phyloP scores from a whole-genome alignment of 441 rosid genomes.

The Pelargonium exstipulatum region DNA sequence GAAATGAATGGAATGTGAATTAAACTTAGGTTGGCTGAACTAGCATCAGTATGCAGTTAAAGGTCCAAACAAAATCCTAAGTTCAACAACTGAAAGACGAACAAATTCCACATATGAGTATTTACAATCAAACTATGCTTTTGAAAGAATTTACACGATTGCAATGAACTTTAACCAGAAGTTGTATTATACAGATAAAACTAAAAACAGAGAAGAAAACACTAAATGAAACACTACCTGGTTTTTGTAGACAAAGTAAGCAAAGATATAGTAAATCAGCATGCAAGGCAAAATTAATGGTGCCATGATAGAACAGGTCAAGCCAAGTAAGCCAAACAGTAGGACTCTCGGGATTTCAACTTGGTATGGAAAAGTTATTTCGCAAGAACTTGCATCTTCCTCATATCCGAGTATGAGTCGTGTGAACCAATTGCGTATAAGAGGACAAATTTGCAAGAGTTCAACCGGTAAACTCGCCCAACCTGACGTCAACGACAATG shows the following conservation, averaged over 20 bases:
- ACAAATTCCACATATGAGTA: not conserved
- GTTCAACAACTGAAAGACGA: not conserved
- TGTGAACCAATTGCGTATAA: slow-evolving; percentile 44
- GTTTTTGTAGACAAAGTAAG: slow-evolving; percentile 71
- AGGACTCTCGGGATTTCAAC: slow-evolving; percentile 80
- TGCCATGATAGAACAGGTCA: slow-evolving; percentile 75
- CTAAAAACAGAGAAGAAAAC: slow-evolving; percentile 1
- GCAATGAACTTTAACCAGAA: not conserved
- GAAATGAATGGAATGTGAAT: not conserved
- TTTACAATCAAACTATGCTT: not conserved
- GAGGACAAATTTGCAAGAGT: slow-evolving; percentile 61
- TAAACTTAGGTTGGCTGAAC: not conserved
- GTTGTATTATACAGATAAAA: slow-evolving; percentile 15
- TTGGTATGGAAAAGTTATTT: slow-evolving; percentile 74
- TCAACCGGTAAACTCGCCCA: slow-evolving; percentile 89
- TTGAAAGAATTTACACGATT: not conserved
- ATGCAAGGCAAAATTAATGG: slow-evolving; percentile 78
- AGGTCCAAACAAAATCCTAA: not conserved
- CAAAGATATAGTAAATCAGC: slow-evolving; percentile 64
- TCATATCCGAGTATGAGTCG: slow-evolving; percentile 34
- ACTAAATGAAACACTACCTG: slow-evolving; percentile 39
- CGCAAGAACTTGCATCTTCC: slow-evolving; percentile 30
- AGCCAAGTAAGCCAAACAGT: slow-evolving; percentile 77
- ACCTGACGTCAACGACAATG: slow-evolving; percentile 84
- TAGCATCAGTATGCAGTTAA: not conserved